Conservation (phyloP, 192 early-diverging fungal genomes). For the Phlyctochytrium planicorne region DNA sequence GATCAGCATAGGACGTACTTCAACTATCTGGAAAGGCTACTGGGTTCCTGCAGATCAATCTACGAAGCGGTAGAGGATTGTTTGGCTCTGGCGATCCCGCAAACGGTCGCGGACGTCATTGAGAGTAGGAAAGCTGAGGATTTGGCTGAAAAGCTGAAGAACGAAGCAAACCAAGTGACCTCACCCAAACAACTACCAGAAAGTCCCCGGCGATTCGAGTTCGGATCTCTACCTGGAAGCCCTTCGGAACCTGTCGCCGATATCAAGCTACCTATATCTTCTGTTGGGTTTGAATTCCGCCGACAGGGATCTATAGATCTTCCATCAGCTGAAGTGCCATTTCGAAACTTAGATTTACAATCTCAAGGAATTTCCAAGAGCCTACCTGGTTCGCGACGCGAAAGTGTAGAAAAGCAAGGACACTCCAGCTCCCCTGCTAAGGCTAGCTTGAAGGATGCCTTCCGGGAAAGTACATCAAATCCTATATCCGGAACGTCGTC, state of each 20-base stretch:
- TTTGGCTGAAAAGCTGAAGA: neutral
- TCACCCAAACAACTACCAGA: neutral
- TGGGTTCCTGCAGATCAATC: conserved; percentile 18
- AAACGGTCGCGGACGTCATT: conserved; percentile 5
- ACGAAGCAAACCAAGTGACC: neutral
- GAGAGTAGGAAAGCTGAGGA: conserved; percentile 1
- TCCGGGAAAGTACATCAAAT: neutral
- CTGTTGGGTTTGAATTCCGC: neutral
- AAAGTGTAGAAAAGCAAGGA: neutral
- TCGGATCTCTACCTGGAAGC: neutral
- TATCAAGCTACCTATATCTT: neutral
- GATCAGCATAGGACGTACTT: conserved; percentile 25
- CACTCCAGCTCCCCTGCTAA: no score
- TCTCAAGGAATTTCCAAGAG: neutral
- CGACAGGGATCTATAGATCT: neutral
- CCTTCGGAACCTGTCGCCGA: neutral
- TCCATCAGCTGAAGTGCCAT: neutral
- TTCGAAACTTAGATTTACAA: neutral
- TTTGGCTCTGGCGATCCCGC: conserved; percentile 27
- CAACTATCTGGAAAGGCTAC: conserved; percentile 36
- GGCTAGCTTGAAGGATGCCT: neutral
- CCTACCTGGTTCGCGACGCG: neutral
- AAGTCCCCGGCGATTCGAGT: neutral
- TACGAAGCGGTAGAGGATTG: conserved; percentile 31
- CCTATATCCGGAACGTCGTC: neutral